Evolutionary conservation across 371 early-diverging fungal genomes (phyloP), one percentile per base, ranked within the genome.

Genomic region (Zancudomyces culisetae): DNA sequence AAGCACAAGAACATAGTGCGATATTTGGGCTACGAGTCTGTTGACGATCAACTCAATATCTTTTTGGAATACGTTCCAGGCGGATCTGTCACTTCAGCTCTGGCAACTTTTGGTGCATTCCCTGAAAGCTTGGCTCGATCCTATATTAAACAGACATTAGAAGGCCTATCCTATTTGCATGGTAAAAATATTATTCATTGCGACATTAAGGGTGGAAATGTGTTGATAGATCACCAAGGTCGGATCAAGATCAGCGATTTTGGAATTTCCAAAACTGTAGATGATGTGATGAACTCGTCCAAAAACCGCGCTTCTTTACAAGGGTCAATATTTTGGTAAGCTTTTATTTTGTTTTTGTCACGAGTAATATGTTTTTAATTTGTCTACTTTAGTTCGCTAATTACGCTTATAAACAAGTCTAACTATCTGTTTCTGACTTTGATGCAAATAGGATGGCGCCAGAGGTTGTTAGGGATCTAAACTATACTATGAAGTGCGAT

Each of bases 21-120:
- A 59, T 97, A 95, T 59, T 72, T 95, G 22, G 90, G 88, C 0
- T 87, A 81, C 3, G 81, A 90, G 60, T 71, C 79, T 35, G 84
- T 86, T 47, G 81, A 80, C 22, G 72, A 74, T 15, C 75, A 79
- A 51, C 75, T 94, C 53, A 90, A 87, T 64, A 92, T 99, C 52
- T 94, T 98, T 55, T 62, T 99, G 51, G 98, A 99, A 66, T 99
- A 98, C 66, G 92, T 98, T 18, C 85, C 95, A 22, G 98, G 98
- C 41, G 97, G 96, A 0, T 90, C 92, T 10, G 83, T 99, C 27
- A 79, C 88, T 0, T 81, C 88, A 13, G 64, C 90, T 26, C 64
- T 93, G 29, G 76, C 83, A 1, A 77, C 75, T 53, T 87, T 80
- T 66, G 95, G 95, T 6, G 78, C 79, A 28, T 91, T 93, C 63